A percentile compares a stretch with the other conserved stretches of the same genome.
Evolutionary conservation across 2,329 filamentous ascomycete genomes (phyloP).

Genomic region (Colletotrichum sp.): DNA sequence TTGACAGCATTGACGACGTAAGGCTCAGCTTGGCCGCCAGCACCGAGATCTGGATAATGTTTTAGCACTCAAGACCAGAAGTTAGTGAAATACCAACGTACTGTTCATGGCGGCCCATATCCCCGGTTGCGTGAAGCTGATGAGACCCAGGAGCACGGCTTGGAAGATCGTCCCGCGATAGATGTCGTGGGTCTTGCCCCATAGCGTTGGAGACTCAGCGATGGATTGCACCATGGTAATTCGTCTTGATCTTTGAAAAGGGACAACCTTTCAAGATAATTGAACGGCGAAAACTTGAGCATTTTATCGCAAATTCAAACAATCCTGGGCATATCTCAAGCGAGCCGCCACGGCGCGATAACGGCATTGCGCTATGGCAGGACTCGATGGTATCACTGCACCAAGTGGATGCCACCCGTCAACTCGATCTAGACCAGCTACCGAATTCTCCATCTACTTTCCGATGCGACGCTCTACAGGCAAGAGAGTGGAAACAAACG

Average conservation of each 20-base stretch:
- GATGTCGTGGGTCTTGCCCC: neutral
- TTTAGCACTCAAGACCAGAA: neutral
- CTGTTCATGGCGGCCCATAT: slow-evolving; percentile 37
- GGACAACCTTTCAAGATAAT: neutral
- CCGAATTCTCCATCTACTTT: neutral
- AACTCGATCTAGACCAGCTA: neutral
- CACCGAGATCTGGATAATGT: neutral
- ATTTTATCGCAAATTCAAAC: neutral
- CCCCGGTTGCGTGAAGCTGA: slow-evolving; percentile 48
- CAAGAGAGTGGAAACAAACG: neutral
- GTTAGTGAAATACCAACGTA: neutral
- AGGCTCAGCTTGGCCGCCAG: slow-evolving; percentile 9
- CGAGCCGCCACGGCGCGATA: neutral
- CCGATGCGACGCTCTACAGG: neutral
- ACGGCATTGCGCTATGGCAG: slow-evolving; percentile 14
- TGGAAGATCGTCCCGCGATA: slow-evolving; percentile 52
- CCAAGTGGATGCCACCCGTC: neutral
- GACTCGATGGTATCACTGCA: slow-evolving; percentile 6
- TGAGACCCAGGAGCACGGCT: slow-evolving; percentile 47
- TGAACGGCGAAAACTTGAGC: neutral
- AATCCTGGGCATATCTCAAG: neutral
- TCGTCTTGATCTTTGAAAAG: neutral
- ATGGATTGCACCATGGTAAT: neutral
- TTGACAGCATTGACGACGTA: slow-evolving; percentile 3
- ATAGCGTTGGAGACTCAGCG: neutral